Evolutionary conservation across 441 rosid genomes (phyloP), one percentile per base, ranked within the genome.

Genomic region (Kokia cookei): DNA sequence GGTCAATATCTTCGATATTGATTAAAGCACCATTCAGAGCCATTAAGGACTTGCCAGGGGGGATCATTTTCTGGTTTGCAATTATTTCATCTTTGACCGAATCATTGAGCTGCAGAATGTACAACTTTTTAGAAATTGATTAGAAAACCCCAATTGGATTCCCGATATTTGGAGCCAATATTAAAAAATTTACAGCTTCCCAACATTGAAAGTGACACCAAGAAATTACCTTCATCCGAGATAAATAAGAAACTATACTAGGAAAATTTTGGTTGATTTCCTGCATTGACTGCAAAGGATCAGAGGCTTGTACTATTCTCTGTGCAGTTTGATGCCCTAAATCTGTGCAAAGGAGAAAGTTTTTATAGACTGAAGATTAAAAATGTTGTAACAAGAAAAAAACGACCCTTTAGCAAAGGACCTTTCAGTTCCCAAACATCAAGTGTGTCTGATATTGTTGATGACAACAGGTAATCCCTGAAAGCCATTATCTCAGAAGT

Each of bases 401-500:
- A 54, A 66, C 42, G 24, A 71, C 50, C 26, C 19, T 8, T 40
- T 72, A 40, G 27, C 7, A 60, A 53, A 35, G 32, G 86, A 97
- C 99, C 99, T 75, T 93, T 94, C 76, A 96, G 91, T 82, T 97
- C 99, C 99, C 98, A 97, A 79, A 94, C 97, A 83, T 97, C 98
- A 54, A 93, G 97, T 4, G 95, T 93, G 83, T 97, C 99, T 8
- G 99, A 94, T 75, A 93, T 73, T 1, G 99, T 89, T 17, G 98
- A 91, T 69, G 98, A 93, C 82, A 96, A 84, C 69, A 96, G 85
- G 83, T 86, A 87, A 86, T 96, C 99, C 84, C 98, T 87, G 76
- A 93, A 96, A 78, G 95, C 90, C 97, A 93, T 96, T 75, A 94
- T 85, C 85, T 91, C 99, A 71, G 97, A 87, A 72, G 86, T 84